Evolutionary conservation across 2,329 filamentous ascomycete species (phyloP).

Genomic region (Microdochium nivale): DNA sequence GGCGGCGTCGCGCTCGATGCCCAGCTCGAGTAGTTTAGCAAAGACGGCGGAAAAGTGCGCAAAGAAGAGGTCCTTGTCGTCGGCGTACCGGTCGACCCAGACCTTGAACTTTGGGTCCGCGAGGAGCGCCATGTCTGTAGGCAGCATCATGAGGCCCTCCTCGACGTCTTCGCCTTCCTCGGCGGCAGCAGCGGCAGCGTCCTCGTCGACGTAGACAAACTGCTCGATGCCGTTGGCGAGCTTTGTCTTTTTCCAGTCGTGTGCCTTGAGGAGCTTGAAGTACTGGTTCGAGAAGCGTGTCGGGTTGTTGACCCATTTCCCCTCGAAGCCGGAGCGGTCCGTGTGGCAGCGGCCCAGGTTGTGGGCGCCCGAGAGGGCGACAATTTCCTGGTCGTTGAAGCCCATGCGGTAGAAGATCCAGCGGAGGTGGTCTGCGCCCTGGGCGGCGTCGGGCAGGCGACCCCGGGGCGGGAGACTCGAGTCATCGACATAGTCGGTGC

Average conservation of each 20-base stretch:
- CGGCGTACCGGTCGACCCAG: conserved; percentile 51
- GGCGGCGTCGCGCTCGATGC: conserved; percentile 45
- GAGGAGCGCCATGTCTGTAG: conserved; percentile 51
- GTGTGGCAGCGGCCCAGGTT: conserved; percentile 65
- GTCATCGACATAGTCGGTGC: conserved; percentile 55
- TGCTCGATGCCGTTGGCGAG: conserved; percentile 24
- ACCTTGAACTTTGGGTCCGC: conserved; percentile 41
- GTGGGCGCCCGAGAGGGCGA: conserved; percentile 78
- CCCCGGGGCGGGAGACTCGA: conserved; percentile 49
- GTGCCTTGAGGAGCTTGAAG: conserved; percentile 21
- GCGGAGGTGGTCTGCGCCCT: conserved; percentile 75
- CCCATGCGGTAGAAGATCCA: conserved; percentile 93
- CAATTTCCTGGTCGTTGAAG: conserved; percentile 92
- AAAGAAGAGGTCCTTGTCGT: conserved; percentile 55
- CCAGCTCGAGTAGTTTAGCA: conserved; percentile 51
- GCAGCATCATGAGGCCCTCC: conserved; percentile 59
- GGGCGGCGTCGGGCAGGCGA: conserved; percentile 63
- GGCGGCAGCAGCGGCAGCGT: conserved; percentile 34
- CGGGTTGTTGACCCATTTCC: conserved; percentile 26
- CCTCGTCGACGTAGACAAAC: conserved; percentile 50
- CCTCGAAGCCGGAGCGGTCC: conserved; percentile 22
- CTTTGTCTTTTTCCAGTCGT: conserved; percentile 19
- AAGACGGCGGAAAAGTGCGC: conserved; percentile 50
- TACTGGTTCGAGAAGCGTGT: conserved; percentile 28
- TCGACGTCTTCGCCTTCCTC: conserved; percentile 44